Evolutionary conservation across 1,284 basidiomycete species (phyloP), one percentile per base, ranked within the genome.

Genomic region (Cerioporus squamosus): DNA sequence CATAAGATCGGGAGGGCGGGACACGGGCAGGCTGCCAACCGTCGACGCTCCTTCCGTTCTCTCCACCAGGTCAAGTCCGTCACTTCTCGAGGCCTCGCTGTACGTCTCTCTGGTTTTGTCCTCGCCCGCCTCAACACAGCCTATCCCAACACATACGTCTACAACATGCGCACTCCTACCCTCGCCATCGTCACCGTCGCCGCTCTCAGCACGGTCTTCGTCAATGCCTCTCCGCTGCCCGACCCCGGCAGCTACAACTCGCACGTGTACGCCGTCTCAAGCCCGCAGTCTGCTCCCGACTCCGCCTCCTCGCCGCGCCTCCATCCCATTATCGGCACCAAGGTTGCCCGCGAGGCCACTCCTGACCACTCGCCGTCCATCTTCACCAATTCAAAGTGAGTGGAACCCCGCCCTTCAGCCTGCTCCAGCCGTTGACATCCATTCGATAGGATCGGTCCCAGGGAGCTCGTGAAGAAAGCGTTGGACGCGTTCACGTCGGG

Each of bases 101-200:
- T 60, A 22, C 49, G 7, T 43, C 20, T 18, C 47, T 20, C 53
- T 57, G 12, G 51, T 29, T 58, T 51, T 56, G 55, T 51, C 26
- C 18, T 55, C 51, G 8, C 33, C n/a, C 49, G 33, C 12, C 18
- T 12, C n/a, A 23, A 40, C 15, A 55, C 56, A 58, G 26, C 40
- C 46, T 51, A 46, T 48, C 57, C 44, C 12, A 20, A 18, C n/a
- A 44, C 29, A 20, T 18, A 58, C 39, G 44, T 53, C 38, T 29
- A 5, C 61, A 61, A 52, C 40, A 73, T 73, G 70, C 71, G 69
- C 47, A 68, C 67, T 33, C 67, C 67, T 43, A 59, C 62, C 54
- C 52, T 70, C 59, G 61, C 68, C 18, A 39, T 72, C 51, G 57
- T 70, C 46, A 65, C 65, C 43, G 59, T 61, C 9, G 67, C 67